These are phyloP conservation scores for Lachancea waltii DNA, from an alignment of 805 yeast species.

Conservation along the genomic window DNA sequence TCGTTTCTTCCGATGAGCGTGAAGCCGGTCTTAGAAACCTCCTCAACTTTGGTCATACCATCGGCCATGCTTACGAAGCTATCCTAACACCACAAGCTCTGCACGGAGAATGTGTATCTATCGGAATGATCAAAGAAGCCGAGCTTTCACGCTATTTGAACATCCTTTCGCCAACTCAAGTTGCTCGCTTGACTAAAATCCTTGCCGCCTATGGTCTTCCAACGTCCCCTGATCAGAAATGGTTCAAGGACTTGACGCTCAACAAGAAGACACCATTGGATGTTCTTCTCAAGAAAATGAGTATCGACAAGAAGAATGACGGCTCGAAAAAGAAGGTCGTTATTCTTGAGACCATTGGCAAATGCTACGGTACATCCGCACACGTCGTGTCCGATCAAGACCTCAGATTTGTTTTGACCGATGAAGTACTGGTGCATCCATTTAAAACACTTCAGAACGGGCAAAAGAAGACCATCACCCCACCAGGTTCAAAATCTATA, in stretches of 20 bases:
- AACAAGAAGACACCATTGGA: conserved; percentile 74
- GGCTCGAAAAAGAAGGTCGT: conserved; percentile 88
- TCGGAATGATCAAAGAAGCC: conserved; percentile 92
- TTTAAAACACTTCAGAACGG: conserved; percentile 34
- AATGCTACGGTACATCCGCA: conserved; percentile 83
- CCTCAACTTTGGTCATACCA: conserved; percentile 91
- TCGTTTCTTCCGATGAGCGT: conserved; percentile 88
- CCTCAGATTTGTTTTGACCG: conserved; percentile 74
- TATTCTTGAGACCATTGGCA: conserved; percentile 75
- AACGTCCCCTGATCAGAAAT: conserved; percentile 63
- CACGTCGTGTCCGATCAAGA: conserved; percentile 77
- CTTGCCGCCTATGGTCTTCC: conserved; percentile 84
- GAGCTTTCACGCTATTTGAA: conserved; percentile 92
- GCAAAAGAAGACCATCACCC: conserved; percentile 45
- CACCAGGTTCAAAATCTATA: conserved; percentile 97
- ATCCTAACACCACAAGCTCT: conserved; percentile 90
- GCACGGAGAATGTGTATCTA: conserved; percentile 99
- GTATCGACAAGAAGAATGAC: conserved; percentile 93
- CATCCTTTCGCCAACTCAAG: conserved; percentile 84
- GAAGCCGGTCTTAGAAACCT: conserved; percentile 91
- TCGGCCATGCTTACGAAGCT: conserved; percentile 99
- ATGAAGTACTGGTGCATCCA: conserved; percentile 64
- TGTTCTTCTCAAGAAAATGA: conserved; percentile 71
- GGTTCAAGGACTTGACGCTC: conserved; percentile 61
- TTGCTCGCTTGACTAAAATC: conserved; percentile 79